Evolutionary conservation across 192 early-diverging fungal species (phyloP).

Genomic region (Dissophora ornata): DNA sequence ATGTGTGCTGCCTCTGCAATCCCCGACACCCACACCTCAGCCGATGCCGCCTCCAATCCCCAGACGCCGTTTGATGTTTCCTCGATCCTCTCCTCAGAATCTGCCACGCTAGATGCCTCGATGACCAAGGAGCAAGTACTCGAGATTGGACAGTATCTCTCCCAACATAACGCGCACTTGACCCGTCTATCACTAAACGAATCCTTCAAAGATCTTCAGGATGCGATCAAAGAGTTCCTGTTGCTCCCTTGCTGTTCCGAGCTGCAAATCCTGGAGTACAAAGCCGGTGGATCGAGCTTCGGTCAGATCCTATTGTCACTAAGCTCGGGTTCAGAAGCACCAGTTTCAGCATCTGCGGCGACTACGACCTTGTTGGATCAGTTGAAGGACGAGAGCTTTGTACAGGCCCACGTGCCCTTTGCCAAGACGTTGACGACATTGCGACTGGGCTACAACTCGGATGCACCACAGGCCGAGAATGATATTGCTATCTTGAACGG

Average conservation of each 20-base stretch:
- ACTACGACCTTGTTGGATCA: too few species aligned
- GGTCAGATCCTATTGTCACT: conserved; percentile 23
- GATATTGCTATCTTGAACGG: conserved; percentile 21
- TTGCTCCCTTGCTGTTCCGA: conserved; percentile 17
- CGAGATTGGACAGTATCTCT: conserved; percentile 14
- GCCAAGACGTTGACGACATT: conserved; percentile 14
- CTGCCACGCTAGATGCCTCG: conserved; percentile 14
- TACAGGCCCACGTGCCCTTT: conserved; percentile 5
- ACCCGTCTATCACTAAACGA: conserved; percentile 11
- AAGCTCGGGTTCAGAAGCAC: too few species aligned
- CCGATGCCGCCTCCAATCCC: too few species aligned
- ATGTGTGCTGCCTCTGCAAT: too few species aligned
- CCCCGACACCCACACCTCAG: too few species aligned
- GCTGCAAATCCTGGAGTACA: conserved; percentile 25
- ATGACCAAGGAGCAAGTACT: conserved; percentile 39
- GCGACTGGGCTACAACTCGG: conserved; percentile 33
- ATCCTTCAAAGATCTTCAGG: conserved; percentile 29
- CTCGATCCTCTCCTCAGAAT: conserved; percentile 26
- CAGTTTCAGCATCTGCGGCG: too few species aligned
- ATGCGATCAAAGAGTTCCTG: conserved; percentile 13
- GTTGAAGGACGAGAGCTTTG: background rate
- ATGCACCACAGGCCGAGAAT: conserved; percentile 8
- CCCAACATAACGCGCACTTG: background rate
- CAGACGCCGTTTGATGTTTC: too few species aligned
- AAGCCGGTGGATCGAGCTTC: conserved; percentile 21